Conservation (phyloP, 2,329 filamentous ascomycete species). For the Arachnomyces sp. region DNA sequence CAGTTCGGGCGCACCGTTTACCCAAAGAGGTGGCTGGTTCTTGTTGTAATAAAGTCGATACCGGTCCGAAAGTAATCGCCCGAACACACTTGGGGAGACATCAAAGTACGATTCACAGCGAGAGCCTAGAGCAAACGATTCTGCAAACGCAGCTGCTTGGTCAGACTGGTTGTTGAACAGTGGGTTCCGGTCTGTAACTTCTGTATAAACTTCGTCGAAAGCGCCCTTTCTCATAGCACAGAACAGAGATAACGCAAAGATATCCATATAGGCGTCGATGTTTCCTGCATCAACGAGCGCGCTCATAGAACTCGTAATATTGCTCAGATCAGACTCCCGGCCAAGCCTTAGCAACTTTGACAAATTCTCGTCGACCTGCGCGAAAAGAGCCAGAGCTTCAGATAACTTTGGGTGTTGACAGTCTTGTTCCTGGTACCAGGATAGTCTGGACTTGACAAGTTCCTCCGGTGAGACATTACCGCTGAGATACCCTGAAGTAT, state of each 20-base stretch:
- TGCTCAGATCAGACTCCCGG: slow-evolving; percentile 27
- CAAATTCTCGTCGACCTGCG: slow-evolving; percentile 26
- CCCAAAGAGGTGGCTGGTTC: slow-evolving; percentile 42
- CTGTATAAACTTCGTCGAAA: slow-evolving; percentile 55
- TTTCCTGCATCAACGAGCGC: slow-evolving; percentile 21
- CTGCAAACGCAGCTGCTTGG: slow-evolving; percentile 56
- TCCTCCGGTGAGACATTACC: slow-evolving; percentile 28
- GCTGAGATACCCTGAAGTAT: slow-evolving; percentile 33
- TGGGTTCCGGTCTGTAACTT: slow-evolving; percentile 55
- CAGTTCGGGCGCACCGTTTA: slow-evolving; percentile 42
- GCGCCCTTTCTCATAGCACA: slow-evolving; percentile 48
- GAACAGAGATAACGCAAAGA: slow-evolving; percentile 51
- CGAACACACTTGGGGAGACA: slow-evolving; percentile 42
- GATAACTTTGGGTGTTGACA: slow-evolving; percentile 27
- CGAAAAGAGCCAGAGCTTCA: slow-evolving; percentile 31
- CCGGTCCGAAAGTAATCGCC: slow-evolving; percentile 33
- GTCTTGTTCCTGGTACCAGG: slow-evolving; percentile 35
- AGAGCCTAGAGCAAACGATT: slow-evolving; percentile 55
- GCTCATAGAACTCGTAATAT: slow-evolving; percentile 30
- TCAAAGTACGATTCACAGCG: slow-evolving; percentile 57
- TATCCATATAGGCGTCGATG: slow-evolving; percentile 44
- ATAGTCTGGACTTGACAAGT: slow-evolving; percentile 32
- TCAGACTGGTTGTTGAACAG: slow-evolving; percentile 54
- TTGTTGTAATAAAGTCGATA: slow-evolving; percentile 39
- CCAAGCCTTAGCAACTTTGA: slow-evolving; percentile 21